Evolutionary conservation across 2,329 filamentous ascomycete species (phyloP).

Genomic region (Purpureocillium takamizusanense): DNA sequence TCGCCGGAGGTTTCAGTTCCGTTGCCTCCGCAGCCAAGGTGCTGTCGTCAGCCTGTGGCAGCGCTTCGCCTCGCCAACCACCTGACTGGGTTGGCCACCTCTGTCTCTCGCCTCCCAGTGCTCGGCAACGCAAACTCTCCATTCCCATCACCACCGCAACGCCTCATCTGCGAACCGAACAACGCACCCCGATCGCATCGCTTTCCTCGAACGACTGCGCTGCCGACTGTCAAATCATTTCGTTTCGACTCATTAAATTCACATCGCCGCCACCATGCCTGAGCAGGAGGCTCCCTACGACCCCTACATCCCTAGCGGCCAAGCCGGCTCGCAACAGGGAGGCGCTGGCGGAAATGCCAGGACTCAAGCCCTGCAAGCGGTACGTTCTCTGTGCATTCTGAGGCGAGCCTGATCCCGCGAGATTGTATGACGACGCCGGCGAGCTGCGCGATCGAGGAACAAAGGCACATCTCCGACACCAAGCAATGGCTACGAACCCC

Average conservation of each 20-base stretch:
- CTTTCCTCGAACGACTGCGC: not conserved
- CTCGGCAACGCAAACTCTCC: slow-evolving; percentile 7
- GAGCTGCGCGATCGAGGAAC: too few relatives aligned
- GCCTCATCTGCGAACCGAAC: not conserved
- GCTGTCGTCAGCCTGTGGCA: slow-evolving; percentile 19
- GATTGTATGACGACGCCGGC: not conserved
- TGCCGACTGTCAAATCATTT: not conserved
- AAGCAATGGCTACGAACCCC: too few relatives aligned
- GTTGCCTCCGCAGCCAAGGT: slow-evolving; percentile 9
- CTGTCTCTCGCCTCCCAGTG: slow-evolving; percentile 5
- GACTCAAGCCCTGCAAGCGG: slow-evolving; percentile 68
- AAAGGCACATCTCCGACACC: too few relatives aligned
- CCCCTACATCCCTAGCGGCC: slow-evolving; percentile 75
- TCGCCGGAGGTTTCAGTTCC: slow-evolving; percentile 10
- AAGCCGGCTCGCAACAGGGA: slow-evolving; percentile 30
- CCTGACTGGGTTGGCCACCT: slow-evolving; percentile 4
- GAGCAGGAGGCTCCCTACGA: slow-evolving; percentile 64
- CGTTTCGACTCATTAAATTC: not conserved
- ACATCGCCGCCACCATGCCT: slow-evolving; percentile 33
- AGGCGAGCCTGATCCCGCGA: not conserved
- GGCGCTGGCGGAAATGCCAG: slow-evolving; percentile 38
- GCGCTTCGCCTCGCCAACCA: slow-evolving; percentile 19
- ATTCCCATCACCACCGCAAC: slow-evolving; percentile 8
- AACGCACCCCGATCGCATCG: slow-evolving; percentile 1
- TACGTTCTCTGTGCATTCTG: slow-evolving; percentile 46